phyloP scores from a whole-genome alignment of 805 yeast species.

The Tetrapisispora nanseiensis region DNA sequence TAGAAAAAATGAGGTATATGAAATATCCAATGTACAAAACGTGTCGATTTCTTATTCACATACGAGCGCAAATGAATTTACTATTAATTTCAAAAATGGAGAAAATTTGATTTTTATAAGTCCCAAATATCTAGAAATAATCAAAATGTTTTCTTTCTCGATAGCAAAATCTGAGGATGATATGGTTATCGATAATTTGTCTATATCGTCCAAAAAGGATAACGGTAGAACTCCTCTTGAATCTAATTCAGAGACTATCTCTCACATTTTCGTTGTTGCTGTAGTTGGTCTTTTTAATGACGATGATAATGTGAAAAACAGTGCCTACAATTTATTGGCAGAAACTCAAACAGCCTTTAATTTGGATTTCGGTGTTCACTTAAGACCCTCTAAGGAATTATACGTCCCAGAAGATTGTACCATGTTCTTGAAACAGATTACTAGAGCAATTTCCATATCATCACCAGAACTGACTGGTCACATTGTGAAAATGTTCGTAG shows the following conservation, averaged over 20 bases:
- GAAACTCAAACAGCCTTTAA: slow-evolving; percentile 51
- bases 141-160: slow-evolving; percentile 59
- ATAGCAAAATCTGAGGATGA: slow-evolving; percentile 43
- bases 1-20: slow-evolving; percentile 35
- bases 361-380: slow-evolving; percentile 48
- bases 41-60: slow-evolving; percentile 35
- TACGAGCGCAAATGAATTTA: slow-evolving; percentile 42
- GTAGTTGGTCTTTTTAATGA: slow-evolving; percentile 59
- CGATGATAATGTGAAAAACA: slow-evolving; percentile 47
- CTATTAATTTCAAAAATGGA: slow-evolving; percentile 33
- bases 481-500: slow-evolving; percentile 31
- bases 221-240: slow-evolving; percentile 11
- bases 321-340: slow-evolving; percentile 55
- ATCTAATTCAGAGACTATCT: slow-evolving; percentile 37
- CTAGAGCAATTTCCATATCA: slow-evolving; percentile 44
- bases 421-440: slow-evolving; percentile 47
- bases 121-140: slow-evolving; percentile 49
- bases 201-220: slow-evolving; percentile 4
- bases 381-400: slow-evolving; percentile 46
- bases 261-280: slow-evolving; percentile 52
- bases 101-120: slow-evolving; percentile 36
- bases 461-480: slow-evolving; percentile 54
- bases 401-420: slow-evolving; percentile 61
- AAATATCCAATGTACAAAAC: slow-evolving; percentile 32
- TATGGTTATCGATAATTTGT: slow-evolving; percentile 12